Evolutionary conservation across 1,284 basidiomycete species (phyloP).

Genomic region (Peniophora sp.): DNA sequence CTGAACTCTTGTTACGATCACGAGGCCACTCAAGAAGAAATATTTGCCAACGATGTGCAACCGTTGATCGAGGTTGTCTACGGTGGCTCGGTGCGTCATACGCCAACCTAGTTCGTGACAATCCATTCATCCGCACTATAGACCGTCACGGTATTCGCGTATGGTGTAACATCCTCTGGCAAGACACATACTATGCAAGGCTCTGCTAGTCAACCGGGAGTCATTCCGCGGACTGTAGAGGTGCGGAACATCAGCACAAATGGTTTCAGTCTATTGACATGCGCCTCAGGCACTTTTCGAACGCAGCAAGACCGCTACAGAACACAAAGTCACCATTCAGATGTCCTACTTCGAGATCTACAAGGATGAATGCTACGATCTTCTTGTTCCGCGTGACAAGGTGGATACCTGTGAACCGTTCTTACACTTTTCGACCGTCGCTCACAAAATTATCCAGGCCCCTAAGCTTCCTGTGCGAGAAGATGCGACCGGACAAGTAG

Average conservation of each 20-base stretch:
- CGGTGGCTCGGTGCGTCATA: constrained; percentile 51
- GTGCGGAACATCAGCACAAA: constrained; percentile 26
- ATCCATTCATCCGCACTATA: constrained; percentile 17
- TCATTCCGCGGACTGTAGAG: constrained; percentile 71
- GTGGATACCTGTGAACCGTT: constrained; percentile 29
- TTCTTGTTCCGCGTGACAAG: constrained; percentile 61
- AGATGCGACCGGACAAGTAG: constrained; percentile 65
- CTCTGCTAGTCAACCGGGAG: constrained; percentile 54
- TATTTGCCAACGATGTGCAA: constrained; percentile 61
- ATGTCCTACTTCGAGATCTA: constrained; percentile 84
- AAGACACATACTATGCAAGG: constrained; percentile 88
- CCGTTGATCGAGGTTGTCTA: constrained; percentile 66
- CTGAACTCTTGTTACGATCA: constrained; percentile 67
- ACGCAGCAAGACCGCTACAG: constrained; percentile 6
- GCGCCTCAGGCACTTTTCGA: constrained; percentile 19
- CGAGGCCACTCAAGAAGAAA: constrained; percentile 57
- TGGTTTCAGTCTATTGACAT: constrained; percentile 1
- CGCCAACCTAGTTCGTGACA: not conserved
- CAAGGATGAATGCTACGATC: constrained; percentile 79
- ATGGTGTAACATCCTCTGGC: constrained; percentile 76
- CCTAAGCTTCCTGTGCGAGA: constrained; percentile 76
- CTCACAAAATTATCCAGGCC: constrained; percentile 35
- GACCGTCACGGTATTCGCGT: constrained; percentile 77
- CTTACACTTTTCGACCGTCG: not conserved
- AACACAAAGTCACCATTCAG: constrained; percentile 34